These are phyloP conservation scores for Trametes polyzona DNA, from an alignment of 1,284 basidiomycete species.

Conservation along the genomic window DNA sequence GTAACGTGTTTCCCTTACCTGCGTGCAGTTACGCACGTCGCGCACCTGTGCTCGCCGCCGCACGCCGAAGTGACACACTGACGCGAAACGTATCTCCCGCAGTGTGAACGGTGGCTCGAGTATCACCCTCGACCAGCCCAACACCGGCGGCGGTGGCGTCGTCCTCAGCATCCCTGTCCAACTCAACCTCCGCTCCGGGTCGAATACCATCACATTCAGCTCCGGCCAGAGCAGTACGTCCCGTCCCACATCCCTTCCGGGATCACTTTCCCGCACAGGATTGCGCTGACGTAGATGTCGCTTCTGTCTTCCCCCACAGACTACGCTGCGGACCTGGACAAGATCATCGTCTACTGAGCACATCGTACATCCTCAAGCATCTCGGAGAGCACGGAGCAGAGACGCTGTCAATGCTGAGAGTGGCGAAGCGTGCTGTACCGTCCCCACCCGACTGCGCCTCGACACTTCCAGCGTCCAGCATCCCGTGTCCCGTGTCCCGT, in stretches of 20 bases:
- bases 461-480: no score
- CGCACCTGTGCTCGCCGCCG: no score
- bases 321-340: slow-evolving; percentile 65
- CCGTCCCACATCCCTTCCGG: not conserved
- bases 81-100: no score
- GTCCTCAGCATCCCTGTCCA: slow-evolving; percentile 61
- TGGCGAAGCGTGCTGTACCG: not conserved
- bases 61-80: no score
- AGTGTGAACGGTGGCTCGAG: slow-evolving; percentile 62
- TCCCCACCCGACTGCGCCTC: not conserved
- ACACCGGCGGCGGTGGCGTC: slow-evolving; percentile 56
- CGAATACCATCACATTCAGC: slow-evolving; percentile 57
- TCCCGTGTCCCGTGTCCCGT: not conserved
- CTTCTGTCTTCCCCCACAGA: slow-evolving; percentile 41
- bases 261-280: no score
- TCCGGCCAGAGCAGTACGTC: slow-evolving; percentile 54
- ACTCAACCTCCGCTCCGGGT: slow-evolving; percentile 51
- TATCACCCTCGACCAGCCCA: slow-evolving; percentile 58
- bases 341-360: slow-evolving; percentile 56
- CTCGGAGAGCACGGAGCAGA: no score
- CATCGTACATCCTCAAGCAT: not conserved
- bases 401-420: no score
- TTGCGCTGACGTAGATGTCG: not conserved
- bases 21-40: no score
- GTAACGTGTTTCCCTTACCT: no score